These are phyloP conservation scores for Bocquillonia castaneifolia DNA, from an alignment of 441 rosid species.

Conservation along the genomic window DNA sequence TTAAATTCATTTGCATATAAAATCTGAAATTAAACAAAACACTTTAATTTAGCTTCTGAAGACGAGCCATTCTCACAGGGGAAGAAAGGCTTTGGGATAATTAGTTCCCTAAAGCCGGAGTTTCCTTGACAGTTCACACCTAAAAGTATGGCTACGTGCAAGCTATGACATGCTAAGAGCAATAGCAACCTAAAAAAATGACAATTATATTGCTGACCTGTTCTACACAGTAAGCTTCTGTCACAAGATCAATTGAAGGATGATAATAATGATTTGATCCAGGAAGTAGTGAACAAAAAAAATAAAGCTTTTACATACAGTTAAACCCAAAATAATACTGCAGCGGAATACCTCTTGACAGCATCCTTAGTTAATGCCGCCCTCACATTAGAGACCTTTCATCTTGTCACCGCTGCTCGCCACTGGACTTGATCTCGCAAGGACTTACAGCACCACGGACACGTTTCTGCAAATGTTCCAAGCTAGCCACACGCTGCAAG, in stretches of 20 bases:
- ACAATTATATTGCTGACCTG: slow-evolving; percentile 10
- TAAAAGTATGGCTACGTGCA: not conserved
- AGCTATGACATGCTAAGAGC: not conserved
- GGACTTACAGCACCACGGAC: slow-evolving; percentile 40
- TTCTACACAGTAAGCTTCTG: slow-evolving; percentile 11
- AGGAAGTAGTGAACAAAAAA: not conserved
- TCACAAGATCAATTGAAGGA: slow-evolving; percentile 9
- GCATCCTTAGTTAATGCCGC: slow-evolving; percentile 11
- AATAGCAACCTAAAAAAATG: not conserved
- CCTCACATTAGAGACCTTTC: slow-evolving; percentile 10
- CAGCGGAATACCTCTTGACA: not conserved
- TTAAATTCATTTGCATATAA: not conserved
- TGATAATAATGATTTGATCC: slow-evolving; percentile 8
- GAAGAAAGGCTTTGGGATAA: not conserved
- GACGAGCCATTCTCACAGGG: not conserved
- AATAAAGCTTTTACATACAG: slow-evolving; percentile 1
- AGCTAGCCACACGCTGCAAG: slow-evolving; percentile 77
- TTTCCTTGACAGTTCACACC: not conserved
- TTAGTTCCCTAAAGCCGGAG: not conserved
- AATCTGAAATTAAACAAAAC: not conserved
- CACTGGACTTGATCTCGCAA: slow-evolving; percentile 26
- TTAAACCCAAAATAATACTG: slow-evolving; percentile 14
- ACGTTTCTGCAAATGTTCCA: slow-evolving; percentile 86
- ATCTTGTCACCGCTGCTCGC: slow-evolving; percentile 27
- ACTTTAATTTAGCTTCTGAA: too few relatives aligned